These are phyloP conservation scores for Aspergillus sp. DNA, from an alignment of 2,329 filamentous ascomycete species.

Conservation along the genomic window DNA sequence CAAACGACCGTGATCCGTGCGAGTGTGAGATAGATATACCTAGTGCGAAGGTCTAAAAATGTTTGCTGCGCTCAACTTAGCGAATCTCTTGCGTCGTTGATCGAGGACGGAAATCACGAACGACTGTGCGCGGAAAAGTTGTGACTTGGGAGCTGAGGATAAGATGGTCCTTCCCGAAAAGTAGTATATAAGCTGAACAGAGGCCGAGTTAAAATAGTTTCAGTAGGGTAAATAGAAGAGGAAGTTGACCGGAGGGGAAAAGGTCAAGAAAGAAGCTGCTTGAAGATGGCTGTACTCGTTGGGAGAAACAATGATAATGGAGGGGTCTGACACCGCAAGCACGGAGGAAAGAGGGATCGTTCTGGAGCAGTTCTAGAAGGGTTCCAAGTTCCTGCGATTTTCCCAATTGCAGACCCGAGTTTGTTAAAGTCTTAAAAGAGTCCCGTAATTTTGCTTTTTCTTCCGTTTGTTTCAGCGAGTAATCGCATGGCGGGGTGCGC, in stretches of 20 bases:
- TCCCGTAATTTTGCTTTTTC: constrained; percentile 3
- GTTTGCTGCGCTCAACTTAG: not conserved
- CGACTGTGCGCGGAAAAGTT: not conserved
- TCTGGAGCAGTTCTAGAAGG: constrained; percentile 13
- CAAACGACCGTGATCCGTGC: not conserved
- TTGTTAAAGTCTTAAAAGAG: not conserved
- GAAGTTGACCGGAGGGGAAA: not conserved
- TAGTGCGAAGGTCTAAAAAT: not conserved
- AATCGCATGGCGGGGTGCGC: not conserved
- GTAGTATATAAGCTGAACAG: not conserved
- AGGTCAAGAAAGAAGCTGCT: not conserved
- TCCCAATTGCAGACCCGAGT: constrained; percentile 1
- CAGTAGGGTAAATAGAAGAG: not conserved
- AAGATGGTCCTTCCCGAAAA: not conserved
- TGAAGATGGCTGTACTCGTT: not conserved
- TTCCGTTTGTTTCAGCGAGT: not conserved
- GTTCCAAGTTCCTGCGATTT: not conserved
- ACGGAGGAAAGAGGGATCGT: not conserved
- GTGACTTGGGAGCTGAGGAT: not conserved
- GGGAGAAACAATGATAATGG: not conserved
- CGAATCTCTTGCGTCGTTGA: not conserved
- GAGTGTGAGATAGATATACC: not conserved
- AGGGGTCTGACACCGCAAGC: not conserved
- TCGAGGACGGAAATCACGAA: not conserved
- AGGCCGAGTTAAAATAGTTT: not conserved